Evolutionary conservation across 2,329 filamentous ascomycete species (phyloP), one percentile per base, ranked within the genome.

Genomic region (Ophiocordyceps polyrhachis-furcata): DNA sequence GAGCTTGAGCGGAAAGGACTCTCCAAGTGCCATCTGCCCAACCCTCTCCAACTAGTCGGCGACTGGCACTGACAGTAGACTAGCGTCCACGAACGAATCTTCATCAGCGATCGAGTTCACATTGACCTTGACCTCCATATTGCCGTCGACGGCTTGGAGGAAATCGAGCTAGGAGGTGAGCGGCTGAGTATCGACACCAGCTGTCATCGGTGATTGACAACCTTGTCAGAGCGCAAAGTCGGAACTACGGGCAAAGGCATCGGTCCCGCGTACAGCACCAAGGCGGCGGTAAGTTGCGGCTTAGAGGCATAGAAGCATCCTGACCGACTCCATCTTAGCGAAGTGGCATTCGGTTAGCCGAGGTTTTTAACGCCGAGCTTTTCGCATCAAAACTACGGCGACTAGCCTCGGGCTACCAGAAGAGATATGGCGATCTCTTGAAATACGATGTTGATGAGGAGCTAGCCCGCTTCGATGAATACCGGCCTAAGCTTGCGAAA

Each of bases 381-480:
- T 85, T 87, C 52, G 81, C 84, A 62, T 56, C 61, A 38, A 82
- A 81, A 59, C 62, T 87, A 40, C 69, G 78, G 38, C 62, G 66
- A 21, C 62, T 87, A 42, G 79, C 72, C 9, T 52, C 61, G 6
- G 76, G 71, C 71, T 52, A 65, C 83, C 44, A 67, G 68, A 78
- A 80, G 63, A 68, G 79, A 44, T 86, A 76, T 53, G 81, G 81
- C 8, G 73, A 81, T 51, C 61, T 83, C 23, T 61, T 81, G 45
- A 57, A 75, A 50, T 74, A 76, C 57, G 76, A 86, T 49, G 69
- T 79, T 7, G 79, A 87, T 51, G 76, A 77, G 31, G 82, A 87
- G 63, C 71, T 87, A 50, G 59, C 58, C 17, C 65, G 67, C 38
- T 83, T 79, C 62, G 68, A 74, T 56, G 64, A 66, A 32, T 77